Evolutionary conservation across 2,329 filamentous ascomycete genomes (phyloP), one percentile per base, ranked within the genome.

Genomic region (Fusarium sp.): DNA sequence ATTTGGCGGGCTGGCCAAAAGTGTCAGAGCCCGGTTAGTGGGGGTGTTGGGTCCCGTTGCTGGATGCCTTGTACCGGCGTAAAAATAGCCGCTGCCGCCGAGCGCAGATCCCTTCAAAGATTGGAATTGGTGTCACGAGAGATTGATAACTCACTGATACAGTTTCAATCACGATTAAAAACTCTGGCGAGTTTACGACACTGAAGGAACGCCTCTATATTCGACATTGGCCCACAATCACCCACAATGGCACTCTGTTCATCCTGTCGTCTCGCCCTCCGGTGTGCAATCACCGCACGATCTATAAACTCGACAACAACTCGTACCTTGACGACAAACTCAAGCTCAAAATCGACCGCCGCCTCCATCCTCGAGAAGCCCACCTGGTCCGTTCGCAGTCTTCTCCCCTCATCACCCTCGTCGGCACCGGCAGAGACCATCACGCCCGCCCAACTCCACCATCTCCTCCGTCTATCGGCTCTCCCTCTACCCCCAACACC

Each of bases 401-500:
- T 98, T 6, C 86, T 96, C 0, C 90, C 92, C 14, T 42, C 80
- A 69, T 70, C 79, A 20, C 40, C 77, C 61, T 56, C 81, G 62
- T 65, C 81, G 64, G 50, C 72, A 38, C 38, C 81, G 52, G 20
- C 77, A 77, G 79, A 86, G 59, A 82, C 82, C 66, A 88, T 97
- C 71, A 91, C 92, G 0, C 85, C 90, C 1, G 80, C 89, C 52
- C 91, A 94, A 81, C 89, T 98, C 0, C 91, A 90, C 76, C 96
- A 98, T 82, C 91, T 98, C 11, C 91, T 98, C 38, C 93, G 94
- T 20, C 91, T 98, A 42, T 97, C 95, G 5, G 95, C 96, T 16
- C 91, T 99, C 0, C 95, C 96, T 0, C 88, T 88, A 1, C 95
- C 96, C 0, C 83, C 87, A 20, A 87, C 87, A 2, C 74, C 85